phyloP scores from a whole-genome alignment of 345 rosid genomes.

The Bruguiera gymnorhiza region DNA sequence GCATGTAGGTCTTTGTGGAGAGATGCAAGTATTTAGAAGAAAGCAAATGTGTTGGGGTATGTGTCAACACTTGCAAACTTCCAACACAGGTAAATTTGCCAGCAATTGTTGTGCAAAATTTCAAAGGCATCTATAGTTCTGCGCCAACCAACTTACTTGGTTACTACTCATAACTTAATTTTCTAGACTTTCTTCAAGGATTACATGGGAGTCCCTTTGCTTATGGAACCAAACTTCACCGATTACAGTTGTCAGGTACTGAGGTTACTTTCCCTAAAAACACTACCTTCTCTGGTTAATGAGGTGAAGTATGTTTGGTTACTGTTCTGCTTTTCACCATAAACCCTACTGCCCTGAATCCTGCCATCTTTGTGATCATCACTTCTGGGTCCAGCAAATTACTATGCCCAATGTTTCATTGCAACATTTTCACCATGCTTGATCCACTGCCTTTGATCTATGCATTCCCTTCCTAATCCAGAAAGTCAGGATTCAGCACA shows the following conservation, averaged over 20 bases:
- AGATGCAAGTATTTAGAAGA: conserved; percentile 89
- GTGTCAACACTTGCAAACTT: conserved; percentile 82
- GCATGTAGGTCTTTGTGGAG: conserved; percentile 72
- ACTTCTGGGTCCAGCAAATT: no score
- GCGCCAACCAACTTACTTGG: not conserved
- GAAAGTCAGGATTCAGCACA: no score
- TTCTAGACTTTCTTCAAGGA: conserved; percentile 73
- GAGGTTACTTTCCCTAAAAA: not conserved
- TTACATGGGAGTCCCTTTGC: conserved; percentile 75
- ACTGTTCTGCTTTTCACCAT: not conserved
- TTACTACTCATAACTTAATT: not conserved
- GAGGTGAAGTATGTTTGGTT: not conserved
- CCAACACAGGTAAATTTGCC: conserved; percentile 75
- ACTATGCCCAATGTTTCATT: no score
- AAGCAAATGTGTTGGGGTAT: conserved; percentile 86
- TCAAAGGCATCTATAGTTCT: not conserved
- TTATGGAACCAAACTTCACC: conserved; percentile 87
- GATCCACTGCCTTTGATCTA: no score
- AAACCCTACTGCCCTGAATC: no score
- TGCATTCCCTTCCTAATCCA: no score
- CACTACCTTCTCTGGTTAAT: no score
- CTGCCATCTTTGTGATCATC: no score
- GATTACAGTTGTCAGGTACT: conserved; percentile 88
- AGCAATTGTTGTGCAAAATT: not conserved
- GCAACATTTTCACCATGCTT: no score